These are phyloP conservation scores for Lecanicillium sp. DNA, from an alignment of 2,329 filamentous ascomycete species.

Conservation along the genomic window DNA sequence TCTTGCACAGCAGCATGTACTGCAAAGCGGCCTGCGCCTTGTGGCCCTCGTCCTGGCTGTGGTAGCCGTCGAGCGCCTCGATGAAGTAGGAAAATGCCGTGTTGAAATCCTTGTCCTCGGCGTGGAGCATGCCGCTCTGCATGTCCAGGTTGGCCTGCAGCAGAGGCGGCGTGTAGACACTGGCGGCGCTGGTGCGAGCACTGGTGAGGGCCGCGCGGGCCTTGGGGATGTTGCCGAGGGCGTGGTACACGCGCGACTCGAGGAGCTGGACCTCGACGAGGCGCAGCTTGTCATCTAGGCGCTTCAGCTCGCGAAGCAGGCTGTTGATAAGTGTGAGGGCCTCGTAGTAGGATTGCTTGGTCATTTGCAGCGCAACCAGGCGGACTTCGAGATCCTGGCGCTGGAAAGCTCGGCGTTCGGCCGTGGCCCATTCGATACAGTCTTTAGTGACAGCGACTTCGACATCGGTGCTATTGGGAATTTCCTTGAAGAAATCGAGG, in stretches of 20 bases:
- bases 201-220: slow-evolving; percentile 90
- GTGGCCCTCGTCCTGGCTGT: slow-evolving; percentile 77
- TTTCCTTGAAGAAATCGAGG: slow-evolving; percentile 88
- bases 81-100: slow-evolving; percentile 99
- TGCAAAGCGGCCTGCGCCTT: slow-evolving; percentile 96
- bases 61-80: slow-evolving; percentile 95
- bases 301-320: slow-evolving; percentile 92
- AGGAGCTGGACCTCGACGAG: slow-evolving; percentile 96
- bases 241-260: slow-evolving; percentile 95
- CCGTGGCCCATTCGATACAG: slow-evolving; percentile 98
- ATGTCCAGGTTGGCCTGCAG: slow-evolving; percentile 96
- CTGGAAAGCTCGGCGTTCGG: slow-evolving; percentile 90
- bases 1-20: slow-evolving; percentile 99
- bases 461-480: slow-evolving; percentile 89
- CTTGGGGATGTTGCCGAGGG: slow-evolving; percentile 93
- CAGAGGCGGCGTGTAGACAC: slow-evolving; percentile 92
- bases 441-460: slow-evolving; percentile 96
- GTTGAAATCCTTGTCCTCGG: slow-evolving; percentile 98
- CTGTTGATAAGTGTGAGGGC: slow-evolving; percentile 94
- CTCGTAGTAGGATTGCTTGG: slow-evolving; percentile 96
- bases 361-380: slow-evolving; percentile 90
- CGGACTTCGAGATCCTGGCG: slow-evolving; percentile 97
- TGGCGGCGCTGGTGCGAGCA: slow-evolving; percentile 89
- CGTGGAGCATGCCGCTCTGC: slow-evolving; percentile 98
- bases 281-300: slow-evolving; percentile 95